These are phyloP conservation scores for Penstemon davidsonii DNA, from an alignment of 257 asterid species.

Conservation along the genomic window DNA sequence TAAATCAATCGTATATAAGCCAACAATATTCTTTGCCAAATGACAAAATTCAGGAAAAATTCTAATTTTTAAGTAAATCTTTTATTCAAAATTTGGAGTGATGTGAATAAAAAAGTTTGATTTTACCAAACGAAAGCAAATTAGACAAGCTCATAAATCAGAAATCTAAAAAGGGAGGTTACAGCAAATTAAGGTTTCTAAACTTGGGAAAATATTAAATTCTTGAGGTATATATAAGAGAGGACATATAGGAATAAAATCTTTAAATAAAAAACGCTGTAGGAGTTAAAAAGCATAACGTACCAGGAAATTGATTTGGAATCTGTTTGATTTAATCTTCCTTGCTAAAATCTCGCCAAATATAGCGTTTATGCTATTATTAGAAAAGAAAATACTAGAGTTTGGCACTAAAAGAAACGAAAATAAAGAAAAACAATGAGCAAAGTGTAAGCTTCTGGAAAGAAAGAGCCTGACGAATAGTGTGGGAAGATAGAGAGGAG, in stretches of 20 bases:
- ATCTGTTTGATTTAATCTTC: conserved; percentile 17
- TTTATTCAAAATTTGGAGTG: background rate
- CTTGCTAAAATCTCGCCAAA: conserved; percentile 22
- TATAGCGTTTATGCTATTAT: conserved; percentile 11
- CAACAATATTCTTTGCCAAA: background rate
- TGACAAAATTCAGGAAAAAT: background rate
- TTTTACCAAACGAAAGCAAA: background rate
- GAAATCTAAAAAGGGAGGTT: conserved; percentile 17
- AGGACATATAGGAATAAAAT: background rate
- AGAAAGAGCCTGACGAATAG: conserved; percentile 2
- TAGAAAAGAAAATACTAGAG: background rate
- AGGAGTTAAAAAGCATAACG: conserved; percentile 5
- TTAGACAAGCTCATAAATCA: background rate
- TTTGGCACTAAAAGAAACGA: background rate
- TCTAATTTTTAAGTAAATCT: background rate
- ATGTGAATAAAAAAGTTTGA: too few species aligned
- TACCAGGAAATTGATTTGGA: conserved; percentile 15
- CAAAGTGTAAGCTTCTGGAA: background rate
- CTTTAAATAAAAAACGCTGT: background rate
- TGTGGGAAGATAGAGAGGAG: background rate
- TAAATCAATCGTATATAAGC: background rate
- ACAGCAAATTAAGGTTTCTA: conserved; percentile 21
- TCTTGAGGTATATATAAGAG: conserved; percentile 3
- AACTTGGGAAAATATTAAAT: conserved; percentile 1
- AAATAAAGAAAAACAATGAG: background rate